Conservation (phyloP, 2,329 filamentous ascomycete genomes). For the Dactylellina haptotyla region DNA sequence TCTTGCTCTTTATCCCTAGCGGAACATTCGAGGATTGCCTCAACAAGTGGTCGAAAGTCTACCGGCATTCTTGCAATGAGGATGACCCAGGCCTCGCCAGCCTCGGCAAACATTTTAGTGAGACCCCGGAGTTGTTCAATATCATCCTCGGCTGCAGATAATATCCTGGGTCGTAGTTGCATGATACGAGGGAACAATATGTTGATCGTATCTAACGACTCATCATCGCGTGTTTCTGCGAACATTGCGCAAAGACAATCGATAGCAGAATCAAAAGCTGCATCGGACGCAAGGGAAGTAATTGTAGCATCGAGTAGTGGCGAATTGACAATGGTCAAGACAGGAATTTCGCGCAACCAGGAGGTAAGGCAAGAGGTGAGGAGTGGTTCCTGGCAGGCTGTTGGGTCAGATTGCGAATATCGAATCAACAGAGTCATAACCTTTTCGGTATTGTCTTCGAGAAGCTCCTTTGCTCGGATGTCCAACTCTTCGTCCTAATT, state of each 20-base stretch:
- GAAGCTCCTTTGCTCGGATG: slow-evolving; percentile 83
- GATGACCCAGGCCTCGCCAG: slow-evolving; percentile 93
- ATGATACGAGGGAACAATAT: slow-evolving; percentile 83
- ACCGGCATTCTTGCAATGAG: slow-evolving; percentile 84
- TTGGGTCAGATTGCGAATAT: slow-evolving; percentile 67
- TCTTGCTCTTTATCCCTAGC: slow-evolving; percentile 87
- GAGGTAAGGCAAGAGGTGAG: slow-evolving; percentile 95
- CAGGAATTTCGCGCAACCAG: slow-evolving; percentile 92
- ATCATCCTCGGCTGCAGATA: slow-evolving; percentile 79
- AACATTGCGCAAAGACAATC: slow-evolving; percentile 94
- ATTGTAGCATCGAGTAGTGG: slow-evolving; percentile 84
- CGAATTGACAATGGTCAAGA: slow-evolving; percentile 83
- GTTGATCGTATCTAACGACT: slow-evolving; percentile 83
- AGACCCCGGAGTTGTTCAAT: slow-evolving; percentile 85
- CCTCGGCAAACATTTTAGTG: slow-evolving; percentile 89
- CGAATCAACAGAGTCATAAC: slow-evolving; percentile 87
- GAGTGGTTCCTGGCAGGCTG: slow-evolving; percentile 71
- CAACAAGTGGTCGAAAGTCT: slow-evolving; percentile 85
- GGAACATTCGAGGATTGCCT: slow-evolving; percentile 91
- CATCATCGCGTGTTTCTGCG: slow-evolving; percentile 90
- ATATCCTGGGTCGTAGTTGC: slow-evolving; percentile 78
- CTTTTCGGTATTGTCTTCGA: slow-evolving; percentile 88
- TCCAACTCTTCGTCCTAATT: slow-evolving; percentile 90
- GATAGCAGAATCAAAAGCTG: slow-evolving; percentile 84
- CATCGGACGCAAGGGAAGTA: slow-evolving; percentile 77